Conservation (phyloP, 345 rosid species). For the Gossypium herbaceum region DNA sequence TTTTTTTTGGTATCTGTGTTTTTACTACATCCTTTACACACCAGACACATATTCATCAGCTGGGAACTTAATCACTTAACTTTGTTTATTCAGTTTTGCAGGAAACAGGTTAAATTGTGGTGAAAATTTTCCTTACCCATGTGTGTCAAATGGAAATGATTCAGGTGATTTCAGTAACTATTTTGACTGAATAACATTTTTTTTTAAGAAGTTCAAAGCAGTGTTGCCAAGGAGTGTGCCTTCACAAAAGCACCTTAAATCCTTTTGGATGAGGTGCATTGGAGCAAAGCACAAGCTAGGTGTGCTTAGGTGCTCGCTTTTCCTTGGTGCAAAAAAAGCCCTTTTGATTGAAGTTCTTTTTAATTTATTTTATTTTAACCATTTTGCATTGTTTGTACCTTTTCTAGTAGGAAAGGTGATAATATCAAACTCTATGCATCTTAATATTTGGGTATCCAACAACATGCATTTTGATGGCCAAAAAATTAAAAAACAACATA, state of each 20-base stretch:
- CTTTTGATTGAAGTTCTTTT: not conserved
- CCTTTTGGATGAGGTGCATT: not conserved
- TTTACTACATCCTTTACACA: not conserved
- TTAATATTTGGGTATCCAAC: not conserved
- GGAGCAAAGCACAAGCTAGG: not conserved
- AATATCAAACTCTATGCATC: not conserved
- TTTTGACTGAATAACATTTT: conserved; percentile 11
- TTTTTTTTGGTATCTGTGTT: conserved; percentile 10
- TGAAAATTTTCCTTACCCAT: conserved; percentile 31
- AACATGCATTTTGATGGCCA: not conserved
- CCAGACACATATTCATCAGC: not conserved
- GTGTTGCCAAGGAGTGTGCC: not conserved
- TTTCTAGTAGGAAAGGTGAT: not conserved
- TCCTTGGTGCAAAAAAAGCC: not conserved
- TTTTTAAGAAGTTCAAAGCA: not conserved
- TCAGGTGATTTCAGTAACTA: conserved; percentile 44
- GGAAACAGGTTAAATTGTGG: conserved; percentile 73
- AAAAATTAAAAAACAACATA: not conserved
- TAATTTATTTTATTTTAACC: not conserved
- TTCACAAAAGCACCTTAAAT: not conserved
- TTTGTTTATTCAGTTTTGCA: conserved; percentile 58
- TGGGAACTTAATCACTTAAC: conserved; percentile 15
- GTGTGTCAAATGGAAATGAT: conserved; percentile 48
- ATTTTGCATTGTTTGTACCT: not conserved
- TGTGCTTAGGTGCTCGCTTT: not conserved